Evolutionary conservation across 352 stramenopile species (phyloP), one percentile per base, ranked within the genome.

Genomic region (Pythium utonaiense): DNA sequence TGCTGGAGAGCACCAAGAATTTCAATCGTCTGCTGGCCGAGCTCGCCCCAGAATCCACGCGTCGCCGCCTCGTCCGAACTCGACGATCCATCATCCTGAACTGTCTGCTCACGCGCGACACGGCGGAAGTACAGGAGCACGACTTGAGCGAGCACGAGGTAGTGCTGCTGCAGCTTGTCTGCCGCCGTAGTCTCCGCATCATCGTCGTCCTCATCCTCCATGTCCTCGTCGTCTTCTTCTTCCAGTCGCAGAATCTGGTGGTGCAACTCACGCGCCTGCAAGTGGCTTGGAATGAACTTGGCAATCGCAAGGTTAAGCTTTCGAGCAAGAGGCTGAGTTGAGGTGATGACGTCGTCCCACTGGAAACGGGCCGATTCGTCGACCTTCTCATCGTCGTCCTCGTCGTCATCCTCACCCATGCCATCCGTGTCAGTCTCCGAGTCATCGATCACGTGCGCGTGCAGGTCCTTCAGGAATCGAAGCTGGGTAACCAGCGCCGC

Each of bases 71-170:
- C 58, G 19, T 72, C 65, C 16, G 55, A 65, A 34, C 36, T 44
- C 31, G 13, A 17, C 2, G 40, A 60, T 10, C 52, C 53, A 51
- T 80, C 68, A 14, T 84, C 74, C n/a, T 85, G 71, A 13, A 75
- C 44, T n/a, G 80, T 75, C 54, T 90, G 76, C 45, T 94, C 74
- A 12, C 66, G 76, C n/a, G 80, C 75, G 19, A 93, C 79, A 17
- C 81, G 83, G 34, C 83, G 80, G 60, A 93, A 91, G 75, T 92
- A 93, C 27, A 95, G 56, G 21, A 95, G 69, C 33, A 91, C 78
- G 2, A 84, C 68, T 42, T 95, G 83, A 14, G 84, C 81, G 16
- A 95, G 73, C 67, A 91, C 71, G 44, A 95, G 53, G 45, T 94
- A 95, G 36, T 80, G 76, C 51, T 89, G 77, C 62, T 95, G 82